These are phyloP conservation scores for Xylaria sp. DNA, from an alignment of 2,329 filamentous ascomycete species.

Conservation along the genomic window DNA sequence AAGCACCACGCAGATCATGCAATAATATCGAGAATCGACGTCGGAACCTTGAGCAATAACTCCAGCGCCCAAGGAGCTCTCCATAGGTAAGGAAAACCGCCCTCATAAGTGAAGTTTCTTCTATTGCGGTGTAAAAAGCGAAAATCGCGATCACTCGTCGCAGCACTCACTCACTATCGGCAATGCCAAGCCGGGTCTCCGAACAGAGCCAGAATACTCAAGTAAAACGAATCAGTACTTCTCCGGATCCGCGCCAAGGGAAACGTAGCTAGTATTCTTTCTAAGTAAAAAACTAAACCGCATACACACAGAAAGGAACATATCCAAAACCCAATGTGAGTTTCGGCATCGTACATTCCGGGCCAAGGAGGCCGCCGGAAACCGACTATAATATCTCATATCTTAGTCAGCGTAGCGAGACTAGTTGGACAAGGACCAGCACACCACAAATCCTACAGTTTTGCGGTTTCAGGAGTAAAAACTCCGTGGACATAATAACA, in stretches of 20 bases:
- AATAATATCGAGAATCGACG: neutral
- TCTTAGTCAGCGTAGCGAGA: constrained; percentile 25
- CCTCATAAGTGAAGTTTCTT: too few relatives aligned
- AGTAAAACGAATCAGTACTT: neutral
- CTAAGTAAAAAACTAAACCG: neutral
- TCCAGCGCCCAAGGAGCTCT: too few relatives aligned
- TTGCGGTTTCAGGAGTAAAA: neutral
- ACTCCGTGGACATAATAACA: too few relatives aligned
- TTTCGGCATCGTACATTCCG: neutral
- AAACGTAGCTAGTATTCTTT: neutral
- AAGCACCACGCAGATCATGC: neutral
- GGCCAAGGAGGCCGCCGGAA: neutral
- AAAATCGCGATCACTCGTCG: too few relatives aligned
- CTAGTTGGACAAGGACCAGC: neutral
- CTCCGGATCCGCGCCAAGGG: neutral
- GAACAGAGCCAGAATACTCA: neutral
- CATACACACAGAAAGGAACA: neutral
- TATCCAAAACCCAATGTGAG: neutral
- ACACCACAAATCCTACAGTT: neutral
- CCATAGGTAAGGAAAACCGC: too few relatives aligned
- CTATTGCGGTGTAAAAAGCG: too few relatives aligned
- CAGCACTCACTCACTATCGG: neutral
- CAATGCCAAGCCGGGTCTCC: constrained; percentile 10
- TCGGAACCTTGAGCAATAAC: neutral
- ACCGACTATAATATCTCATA: neutral